Evolutionary conservation across 768 basidiomycete genomes (phyloP), one percentile per base, ranked within the genome.

Genomic region (Rhodosporidiobolus odoratus): DNA sequence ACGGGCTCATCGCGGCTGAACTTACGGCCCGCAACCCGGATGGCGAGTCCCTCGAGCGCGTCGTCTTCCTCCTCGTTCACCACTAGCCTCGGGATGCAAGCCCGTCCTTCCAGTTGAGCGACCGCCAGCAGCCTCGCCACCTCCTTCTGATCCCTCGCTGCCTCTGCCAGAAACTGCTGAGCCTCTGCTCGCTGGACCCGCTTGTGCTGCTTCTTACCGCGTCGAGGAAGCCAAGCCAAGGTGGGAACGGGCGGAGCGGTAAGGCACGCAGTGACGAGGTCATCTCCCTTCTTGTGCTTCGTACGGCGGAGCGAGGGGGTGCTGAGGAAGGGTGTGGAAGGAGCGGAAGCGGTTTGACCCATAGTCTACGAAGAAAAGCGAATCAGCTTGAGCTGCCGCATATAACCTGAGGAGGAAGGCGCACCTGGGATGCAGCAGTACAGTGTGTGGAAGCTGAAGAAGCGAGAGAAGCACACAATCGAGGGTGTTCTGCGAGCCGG

Each of bases 1-100:
- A 58, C 59, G 7, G 66, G 59, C 25, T 60, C 58, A 21, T 57
- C 66, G 21, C 59, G 25, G 50, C 66, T 67, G 58, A 67, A 41
- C 53, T 67, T 67, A 41, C 66, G 50, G 12, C 40, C 66, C 9
- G n/a, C 59, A 34, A 68, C 53, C 21, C 59, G 66, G 16, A 68
- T 62, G 47, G 61, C 23, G 38, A 64, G 59, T 5, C 58, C 62
- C 32, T 69, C 68, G 34, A 27, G 41, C 15, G 5, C 30, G 62
- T 59, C 58, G 37, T 66, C 47, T 23, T 32, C 37, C 13, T 62
- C 54, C 12, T 40, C 62, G 27, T 12, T n/a, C 21, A 64, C 23
- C 13, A 57, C 27, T 3, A 25, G 63, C 34, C 17, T 32, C 3
- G 34, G 32, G 3, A 38, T 57, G 25, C 53, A 47, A 5, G 7